These are phyloP conservation scores for Alternaria sp. DNA, from an alignment of 2,329 filamentous ascomycete genomes.

Conservation along the genomic window DNA sequence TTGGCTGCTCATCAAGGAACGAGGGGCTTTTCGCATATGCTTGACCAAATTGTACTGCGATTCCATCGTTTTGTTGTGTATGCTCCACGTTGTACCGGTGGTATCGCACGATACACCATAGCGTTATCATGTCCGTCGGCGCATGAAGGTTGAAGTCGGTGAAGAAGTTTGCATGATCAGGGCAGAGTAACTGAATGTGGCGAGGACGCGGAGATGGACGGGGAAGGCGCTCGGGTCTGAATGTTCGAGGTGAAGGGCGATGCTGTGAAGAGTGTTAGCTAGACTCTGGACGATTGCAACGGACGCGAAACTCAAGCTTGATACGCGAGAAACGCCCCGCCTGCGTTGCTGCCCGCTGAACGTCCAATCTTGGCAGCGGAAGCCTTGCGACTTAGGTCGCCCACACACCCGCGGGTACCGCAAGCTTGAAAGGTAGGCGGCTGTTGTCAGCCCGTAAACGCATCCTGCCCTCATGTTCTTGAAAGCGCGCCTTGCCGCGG, in stretches of 20 bases:
- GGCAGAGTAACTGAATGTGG: neutral
- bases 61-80: neutral
- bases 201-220: neutral
- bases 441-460: neutral
- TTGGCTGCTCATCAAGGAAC: neutral
- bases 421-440: neutral
- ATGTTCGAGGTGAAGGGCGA: neutral
- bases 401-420: neutral
- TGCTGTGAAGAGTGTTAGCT: neutral
- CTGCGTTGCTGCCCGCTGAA: no score
- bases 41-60: neutral
- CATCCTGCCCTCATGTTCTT: neutral
- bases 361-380: neutral
- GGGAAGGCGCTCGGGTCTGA: neutral
- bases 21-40: neutral
- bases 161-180: neutral
- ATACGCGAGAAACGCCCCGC: no score
- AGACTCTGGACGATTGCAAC: neutral
- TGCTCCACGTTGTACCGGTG: neutral
- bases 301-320: no score
- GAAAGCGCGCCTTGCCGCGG: neutral
- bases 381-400: no score
- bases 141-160: neutral
- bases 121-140: neutral
- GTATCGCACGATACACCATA: accelerated